A percentile compares a stretch with the other conserved stretches of the same genome.
phyloP scores from a whole-genome alignment of 305 asterid genomes.

The Striga hermonthica region DNA sequence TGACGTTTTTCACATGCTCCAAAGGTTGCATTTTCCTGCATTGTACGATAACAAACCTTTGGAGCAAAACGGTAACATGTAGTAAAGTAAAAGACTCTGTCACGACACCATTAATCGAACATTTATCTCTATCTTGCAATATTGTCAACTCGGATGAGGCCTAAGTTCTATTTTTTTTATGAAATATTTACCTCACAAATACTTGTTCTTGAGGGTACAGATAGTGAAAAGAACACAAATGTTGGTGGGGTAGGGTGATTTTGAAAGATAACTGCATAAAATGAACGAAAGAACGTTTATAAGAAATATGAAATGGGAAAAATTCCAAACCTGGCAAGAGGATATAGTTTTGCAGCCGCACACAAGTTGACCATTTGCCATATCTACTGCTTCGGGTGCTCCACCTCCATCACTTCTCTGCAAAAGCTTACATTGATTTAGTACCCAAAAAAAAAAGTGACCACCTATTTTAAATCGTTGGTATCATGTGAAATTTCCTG shows the following conservation, averaged over 20 bases:
- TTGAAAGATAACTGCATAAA: conserved; percentile 3
- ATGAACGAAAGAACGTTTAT: too few relatives aligned
- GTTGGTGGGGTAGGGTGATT: not conserved
- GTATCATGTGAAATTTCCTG: not conserved
- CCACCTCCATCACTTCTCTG: conserved; percentile 99
- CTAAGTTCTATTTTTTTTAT: too few relatives aligned
- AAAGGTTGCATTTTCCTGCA: conserved; percentile 61
- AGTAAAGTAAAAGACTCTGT: too few relatives aligned
- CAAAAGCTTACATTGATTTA: conserved; percentile 22
- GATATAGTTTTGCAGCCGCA: conserved; percentile 78
- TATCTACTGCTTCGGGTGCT: conserved; percentile 74
- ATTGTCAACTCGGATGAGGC: too few relatives aligned
- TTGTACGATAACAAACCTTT: not conserved
- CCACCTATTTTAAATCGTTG: not conserved
- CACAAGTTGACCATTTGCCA: conserved; percentile 66
- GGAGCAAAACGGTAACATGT: too few relatives aligned
- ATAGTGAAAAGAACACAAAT: not conserved
- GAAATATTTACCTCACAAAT: too few relatives aligned
- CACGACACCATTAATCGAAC: too few relatives aligned
- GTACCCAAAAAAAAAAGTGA: not conserved
- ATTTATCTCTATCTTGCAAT: too few relatives aligned
- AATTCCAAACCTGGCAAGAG: conserved; percentile 59
- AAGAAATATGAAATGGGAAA: not conserved
- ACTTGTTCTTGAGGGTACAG: not conserved
- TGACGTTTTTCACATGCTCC: conserved; percentile 61